Evolutionary conservation across 495 filamentous ascomycete species (phyloP).

Genomic region (Penicillium soppii): DNA sequence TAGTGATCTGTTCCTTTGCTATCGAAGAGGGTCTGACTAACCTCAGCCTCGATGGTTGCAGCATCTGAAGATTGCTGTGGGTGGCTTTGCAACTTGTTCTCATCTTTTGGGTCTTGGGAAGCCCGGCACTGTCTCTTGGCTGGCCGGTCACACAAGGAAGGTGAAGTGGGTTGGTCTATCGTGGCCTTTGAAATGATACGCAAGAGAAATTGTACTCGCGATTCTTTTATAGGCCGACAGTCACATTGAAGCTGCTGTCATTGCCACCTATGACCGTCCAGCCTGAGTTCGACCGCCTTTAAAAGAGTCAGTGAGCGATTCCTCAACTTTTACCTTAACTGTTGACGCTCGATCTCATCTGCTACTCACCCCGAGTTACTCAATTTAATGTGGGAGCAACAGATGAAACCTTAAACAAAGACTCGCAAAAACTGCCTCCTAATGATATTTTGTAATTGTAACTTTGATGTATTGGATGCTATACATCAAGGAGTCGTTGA

Average conservation of each 20-base stretch:
- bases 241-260: neutral
- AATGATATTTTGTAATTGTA: neutral
- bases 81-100: neutral
- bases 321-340: neutral
- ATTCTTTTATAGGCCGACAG: neutral
- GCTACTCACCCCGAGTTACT: neutral
- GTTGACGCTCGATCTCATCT: slow-evolving; percentile 1
- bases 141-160: neutral
- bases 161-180: neutral
- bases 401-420: neutral
- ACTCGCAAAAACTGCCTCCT: neutral
- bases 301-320: neutral
- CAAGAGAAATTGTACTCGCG: neutral
- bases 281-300: neutral
- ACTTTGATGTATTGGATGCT: neutral
- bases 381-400: neutral
- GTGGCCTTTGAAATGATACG: neutral
- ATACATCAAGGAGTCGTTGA: neutral
- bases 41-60: neutral
- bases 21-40: neutral
- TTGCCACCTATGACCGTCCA: neutral
- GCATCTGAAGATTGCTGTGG: neutral
- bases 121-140: neutral
- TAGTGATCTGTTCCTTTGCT: neutral
- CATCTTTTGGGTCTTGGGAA: neutral